Evolutionary conservation across 805 yeast species (phyloP), one percentile per base, ranked within the genome.

Genomic region (Lipomyces kockii): DNA sequence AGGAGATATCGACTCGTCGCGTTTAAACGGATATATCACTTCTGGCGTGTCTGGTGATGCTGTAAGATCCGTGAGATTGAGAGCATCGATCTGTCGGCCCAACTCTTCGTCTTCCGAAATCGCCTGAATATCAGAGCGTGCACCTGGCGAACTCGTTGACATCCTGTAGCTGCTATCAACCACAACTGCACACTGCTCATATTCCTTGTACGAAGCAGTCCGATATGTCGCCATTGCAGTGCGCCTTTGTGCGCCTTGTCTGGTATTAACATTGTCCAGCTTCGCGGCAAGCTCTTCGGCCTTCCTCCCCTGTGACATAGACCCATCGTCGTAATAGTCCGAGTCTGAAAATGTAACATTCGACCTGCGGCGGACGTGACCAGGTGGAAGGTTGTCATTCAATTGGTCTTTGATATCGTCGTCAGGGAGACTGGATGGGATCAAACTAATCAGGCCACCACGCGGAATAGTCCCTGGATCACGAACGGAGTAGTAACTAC

Each of bases 221-320:
- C 65, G 37, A 35, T 56, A 65, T 4, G 65, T 65, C 29, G 68
- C 68, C 68, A 65, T 61, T 17, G 67, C 67, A 27, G 52, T 64
- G 22, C 43, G 60, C 29, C 68, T 20, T 25, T 65, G 68, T 3
- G 68, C 68, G 14, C 68, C 68, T n/a, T 58, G 61, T 39, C 56
- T 32, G 14, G 67, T 57, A 29, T 34, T 60, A 9, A 64, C 25
- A 22, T 60, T 37, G 34, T n/a, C 55, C 25, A 58, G 34, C 60
- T 22, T 27, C 35, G 29, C 55, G 32, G 61, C 60, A 37, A 58
- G 35, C 35, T 58, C 61, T 20, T 34, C 61, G 22, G 61, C 25
- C 25, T 17, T 56, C 22, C 20, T 29, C 39, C 43, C 17, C 37
- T 32, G 37, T 39, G 43, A 27, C 5, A 20, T 29, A 5, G 59